phyloP scores from a whole-genome alignment of 192 early-diverging fungal species.

The Chytriomyces confervae region DNA sequence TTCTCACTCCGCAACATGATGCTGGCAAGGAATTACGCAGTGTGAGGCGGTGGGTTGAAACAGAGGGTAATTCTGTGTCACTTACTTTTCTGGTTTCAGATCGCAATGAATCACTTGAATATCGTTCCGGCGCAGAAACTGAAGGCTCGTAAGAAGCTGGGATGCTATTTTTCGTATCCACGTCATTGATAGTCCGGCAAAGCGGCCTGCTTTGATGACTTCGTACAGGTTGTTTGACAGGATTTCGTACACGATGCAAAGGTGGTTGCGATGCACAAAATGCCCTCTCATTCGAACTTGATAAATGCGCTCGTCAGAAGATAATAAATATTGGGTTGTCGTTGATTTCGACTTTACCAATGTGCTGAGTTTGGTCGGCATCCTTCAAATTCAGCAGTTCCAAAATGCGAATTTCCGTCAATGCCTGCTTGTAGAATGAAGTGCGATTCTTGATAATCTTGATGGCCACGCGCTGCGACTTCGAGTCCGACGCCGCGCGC shows the following conservation, averaged over 20 bases:
- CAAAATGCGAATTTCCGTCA: slow-evolving; percentile 44
- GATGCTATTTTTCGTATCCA: slow-evolving; percentile 27
- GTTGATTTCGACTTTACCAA: slow-evolving; percentile 19
- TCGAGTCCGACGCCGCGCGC: not conserved
- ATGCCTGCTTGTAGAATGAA: slow-evolving; percentile 40
- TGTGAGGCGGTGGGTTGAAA: not conserved
- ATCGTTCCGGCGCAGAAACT: slow-evolving; percentile 32
- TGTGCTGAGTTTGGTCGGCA: slow-evolving; percentile 21
- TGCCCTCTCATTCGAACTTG: slow-evolving; percentile 38
- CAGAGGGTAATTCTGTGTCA: not conserved
- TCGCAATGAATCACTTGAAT: slow-evolving; percentile 53
- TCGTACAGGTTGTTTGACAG: slow-evolving; percentile 49
- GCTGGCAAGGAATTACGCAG: not conserved
- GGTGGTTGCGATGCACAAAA: slow-evolving; percentile 42
- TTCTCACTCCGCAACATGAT: slow-evolving; percentile 1
- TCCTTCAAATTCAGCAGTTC: slow-evolving; percentile 35
- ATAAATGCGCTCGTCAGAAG: not conserved
- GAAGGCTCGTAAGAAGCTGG: slow-evolving; percentile 38
- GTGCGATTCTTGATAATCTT: slow-evolving; percentile 54
- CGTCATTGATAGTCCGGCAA: slow-evolving; percentile 34
- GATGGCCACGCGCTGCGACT: slow-evolving; percentile 40
- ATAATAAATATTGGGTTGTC: not conserved
- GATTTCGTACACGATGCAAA: slow-evolving; percentile 53
- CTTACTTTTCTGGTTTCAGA: slow-evolving; percentile 56
- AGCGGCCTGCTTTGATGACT: slow-evolving; percentile 22